Base-by-base conservation (phyloP, 257 asterid species). In the Anisodus acutangulus region DNA sequence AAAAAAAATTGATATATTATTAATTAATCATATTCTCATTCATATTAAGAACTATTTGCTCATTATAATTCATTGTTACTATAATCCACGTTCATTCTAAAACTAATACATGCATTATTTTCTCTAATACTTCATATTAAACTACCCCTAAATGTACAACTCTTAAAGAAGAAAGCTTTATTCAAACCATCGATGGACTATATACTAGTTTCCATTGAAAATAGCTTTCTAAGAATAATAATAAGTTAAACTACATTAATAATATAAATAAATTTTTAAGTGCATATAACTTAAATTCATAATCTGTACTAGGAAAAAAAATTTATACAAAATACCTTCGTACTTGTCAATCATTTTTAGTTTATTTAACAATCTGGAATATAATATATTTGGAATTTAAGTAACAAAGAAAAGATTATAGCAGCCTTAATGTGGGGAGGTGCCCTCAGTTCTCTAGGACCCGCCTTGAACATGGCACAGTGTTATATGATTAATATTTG, bases 381-480 rank as follows among this genome's bases (percentile, higher is more conserved):
- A 10, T 72, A 72, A 47, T 72, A 45, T 72, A 59, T 47, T 72
- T 45, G 41, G 80, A 72, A 72, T 47, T 72, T 47, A 9, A 47
- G 60, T 19, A 47, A 47, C 80, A 86, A 79, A 71, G 55, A 68
- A 54, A 70, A 68, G 1, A 64, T 9, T 8, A 71, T n/a, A 71
- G 57, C 16, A n/a, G 79, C 79, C 37, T 11, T 72, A 72, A 47
- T n/a, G 41, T 72, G 6, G 80, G 19, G 60, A 22, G 43, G 58
- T 47, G 41, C 41, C 57, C 39, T 43, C 57, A 43, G 26, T 71
- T 31, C 9, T 72, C 1, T 47, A 72, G 80, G 80, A 10, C 80
- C 80, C 60, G 9, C 60, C 3, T 72, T 72, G 59, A 72, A 72
- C 80, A 72, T 72, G 80, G 80, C 80, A 72, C 80, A 72, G 80